Evolutionary conservation across 2,329 filamentous ascomycete species (phyloP).

Genomic region (Colletotrichum somersetense): DNA sequence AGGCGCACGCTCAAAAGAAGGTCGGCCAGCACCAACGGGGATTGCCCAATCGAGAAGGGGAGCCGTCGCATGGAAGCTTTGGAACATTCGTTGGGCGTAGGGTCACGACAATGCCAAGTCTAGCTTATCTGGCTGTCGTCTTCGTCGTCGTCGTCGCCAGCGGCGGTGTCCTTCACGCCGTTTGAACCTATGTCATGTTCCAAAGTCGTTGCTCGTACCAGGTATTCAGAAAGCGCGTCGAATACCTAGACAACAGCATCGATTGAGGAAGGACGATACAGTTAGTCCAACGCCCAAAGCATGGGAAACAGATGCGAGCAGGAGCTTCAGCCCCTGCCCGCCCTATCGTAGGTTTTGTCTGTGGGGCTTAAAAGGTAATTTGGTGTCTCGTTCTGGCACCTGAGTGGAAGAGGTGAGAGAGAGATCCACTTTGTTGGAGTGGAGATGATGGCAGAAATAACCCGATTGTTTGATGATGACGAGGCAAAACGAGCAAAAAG

Average conservation of each 20-base stretch:
- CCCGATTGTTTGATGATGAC: slow-evolving; percentile 42
- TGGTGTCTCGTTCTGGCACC: slow-evolving; percentile 29
- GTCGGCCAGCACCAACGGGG: slow-evolving; percentile 12
- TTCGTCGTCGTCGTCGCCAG: not conserved
- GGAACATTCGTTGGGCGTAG: slow-evolving; percentile 36
- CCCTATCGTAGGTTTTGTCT: slow-evolving; percentile 40
- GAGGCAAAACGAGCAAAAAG: slow-evolving; percentile 40
- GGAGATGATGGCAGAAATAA: slow-evolving; percentile 41
- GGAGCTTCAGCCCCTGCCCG: slow-evolving; percentile 28
- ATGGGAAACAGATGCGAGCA: slow-evolving; percentile 35
- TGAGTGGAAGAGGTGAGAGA: slow-evolving; percentile 14
- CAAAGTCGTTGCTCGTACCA: no score
- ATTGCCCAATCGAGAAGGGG: slow-evolving; percentile 31
- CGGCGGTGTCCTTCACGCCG: not conserved
- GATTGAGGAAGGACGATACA: not conserved
- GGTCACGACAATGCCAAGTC: slow-evolving; percentile 37
- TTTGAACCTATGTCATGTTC: not conserved
- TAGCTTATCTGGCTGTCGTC: slow-evolving; percentile 25
- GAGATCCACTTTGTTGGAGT: slow-evolving; percentile 16
- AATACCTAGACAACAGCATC: not conserved
- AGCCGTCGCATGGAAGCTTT: slow-evolving; percentile 39
- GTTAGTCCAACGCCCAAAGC: slow-evolving; percentile 11
- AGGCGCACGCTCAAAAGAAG: slow-evolving; percentile 24
- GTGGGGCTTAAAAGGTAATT: slow-evolving; percentile 40
- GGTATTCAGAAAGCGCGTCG: not conserved